Percentiles rank a stretch among this genome's conserved stretches.
phyloP scores from a whole-genome alignment of 2,329 filamentous ascomycete genomes.

The Sporothrix pseudoabietina region DNA sequence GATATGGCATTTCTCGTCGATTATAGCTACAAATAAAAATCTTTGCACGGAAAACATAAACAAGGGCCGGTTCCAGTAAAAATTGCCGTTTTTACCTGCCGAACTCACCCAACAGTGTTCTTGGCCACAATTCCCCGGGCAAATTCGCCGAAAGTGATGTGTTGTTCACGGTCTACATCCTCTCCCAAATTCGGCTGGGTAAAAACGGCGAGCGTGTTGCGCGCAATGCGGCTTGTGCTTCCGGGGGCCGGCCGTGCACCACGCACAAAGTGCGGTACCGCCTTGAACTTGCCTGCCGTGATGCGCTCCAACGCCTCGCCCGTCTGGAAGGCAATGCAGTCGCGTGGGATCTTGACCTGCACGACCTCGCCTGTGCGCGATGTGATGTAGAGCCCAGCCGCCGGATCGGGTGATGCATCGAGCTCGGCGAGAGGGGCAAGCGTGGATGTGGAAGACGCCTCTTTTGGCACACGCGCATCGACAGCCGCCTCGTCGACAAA shows the following conservation, averaged over 20 bases:
- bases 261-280: conserved; percentile 92
- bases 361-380: conserved; percentile 78
- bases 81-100: background rate
- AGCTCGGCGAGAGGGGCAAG: conserved; percentile 68
- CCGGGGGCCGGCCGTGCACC: conserved; percentile 60
- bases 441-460: conserved; percentile 37
- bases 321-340: conserved; percentile 94
- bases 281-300: conserved; percentile 86
- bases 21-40: background rate
- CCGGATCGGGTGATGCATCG: conserved; percentile 73
- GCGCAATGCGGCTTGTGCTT: conserved; percentile 56
- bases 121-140: conserved; percentile 63
- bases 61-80: background rate
- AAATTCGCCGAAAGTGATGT: conserved; percentile 74
- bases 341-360: conserved; percentile 89
- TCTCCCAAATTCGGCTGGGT: conserved; percentile 93
- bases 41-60: background rate
- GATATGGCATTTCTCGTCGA: background rate
- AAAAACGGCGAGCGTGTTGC: conserved; percentile 93
- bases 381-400: conserved; percentile 90
- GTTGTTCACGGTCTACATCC: conserved; percentile 68
- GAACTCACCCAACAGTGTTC: conserved; percentile 52
- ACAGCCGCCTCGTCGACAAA: conserved; percentile 75
- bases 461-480: conserved; percentile 35
- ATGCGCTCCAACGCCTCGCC: conserved; percentile 90